Evolutionary conservation across 495 filamentous ascomycete species (phyloP), one percentile per base, ranked within the genome.

Genomic region (Margaritispora aquatica): DNA sequence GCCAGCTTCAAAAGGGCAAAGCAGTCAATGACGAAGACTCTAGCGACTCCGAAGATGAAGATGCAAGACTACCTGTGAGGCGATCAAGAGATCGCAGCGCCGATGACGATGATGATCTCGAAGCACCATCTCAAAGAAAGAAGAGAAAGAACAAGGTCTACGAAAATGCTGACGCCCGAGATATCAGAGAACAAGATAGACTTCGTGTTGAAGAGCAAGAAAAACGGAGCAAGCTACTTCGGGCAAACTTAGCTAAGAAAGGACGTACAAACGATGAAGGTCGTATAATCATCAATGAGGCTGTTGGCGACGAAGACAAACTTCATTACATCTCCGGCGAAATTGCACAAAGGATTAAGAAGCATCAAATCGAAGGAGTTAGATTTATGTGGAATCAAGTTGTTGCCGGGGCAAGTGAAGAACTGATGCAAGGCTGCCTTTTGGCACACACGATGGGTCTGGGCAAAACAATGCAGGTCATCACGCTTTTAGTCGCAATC

Each of bases 371-470:
- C 61, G 64, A 78, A 1, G 92, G 93, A 2, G 82, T 96, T 51
- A 85, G 87, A 21, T 96, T 96, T 71, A 80, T 97, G 80, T 97
- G 92, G 91, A 82, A 88, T 59, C 87, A 95, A 58, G 68, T 96
- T 23, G 84, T 66, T 17, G 34, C 57, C 24, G 15, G 19, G 9
- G 38, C 17, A 2, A 64, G 70, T 21, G 47, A 55, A 11, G 50
- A 63, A 5, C 20, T 22, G 2, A 74, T 74, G 23, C 83, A 88
- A 68, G 92, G 92, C 5, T 95, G 90, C 64, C 75, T 97, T 2
- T 79, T 97, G 26, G 90, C 92, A 1, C 92, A 96, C 68, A 90
- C 89, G 1, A 96, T 96, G 93, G 92, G 92, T 1, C 71, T 97
- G 17, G 92, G 92, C 15, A 97, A 97, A 71, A 96, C 93, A 0